Evolutionary conservation across 139 green algal species (phyloP), one percentile per base, ranked within the genome.

Genomic region (Chlamydomonas asymmetrica): DNA sequence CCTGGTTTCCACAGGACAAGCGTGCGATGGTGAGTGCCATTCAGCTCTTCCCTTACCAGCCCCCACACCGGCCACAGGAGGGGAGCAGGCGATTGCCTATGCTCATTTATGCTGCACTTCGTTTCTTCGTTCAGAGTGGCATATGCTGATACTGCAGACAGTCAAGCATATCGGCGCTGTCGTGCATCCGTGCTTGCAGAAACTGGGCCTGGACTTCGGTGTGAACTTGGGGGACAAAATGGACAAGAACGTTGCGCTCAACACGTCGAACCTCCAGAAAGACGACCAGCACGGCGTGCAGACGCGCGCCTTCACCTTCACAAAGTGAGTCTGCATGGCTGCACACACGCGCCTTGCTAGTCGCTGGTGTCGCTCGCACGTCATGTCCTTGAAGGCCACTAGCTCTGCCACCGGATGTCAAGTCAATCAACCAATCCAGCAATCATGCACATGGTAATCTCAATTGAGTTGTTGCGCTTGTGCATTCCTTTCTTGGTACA

Each of bases 161-260:
- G n/a, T n/a, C n/a, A n/a, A n/a, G n/a, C n/a, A n/a, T n/a, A n/a
- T n/a, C n/a, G n/a, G n/a, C n/a, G n/a, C n/a, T n/a, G n/a, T n/a
- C n/a, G n/a, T n/a, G n/a, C n/a, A n/a, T n/a, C n/a, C n/a, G n/a
- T n/a, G n/a, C n/a, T n/a, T n/a, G n/a, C n/a, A n/a, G n/a, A 90
- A 90, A 76, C 50, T 90, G 31, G 85, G 85, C 13, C 61, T 90
- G 72, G 85, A 90, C 66, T 75, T 90, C n/a, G 79, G 73, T 0
- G 69, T 90, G 20, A 83, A 75, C 73, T 34, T 86, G 39, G 75
- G 78, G 54, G 84, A 90, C 62, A 85, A 83, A 60, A 35, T 87
- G 16, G 82, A 90, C 73, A 77, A 86, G 63, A 66, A 52, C 7
- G 67, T 72, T 34, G 67, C 41, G 5, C 18, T 85, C 60, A 78